Evolutionary conservation across 805 yeast genomes (phyloP), one percentile per base, ranked within the genome.

Genomic region (Kodamaea kaohsiungensis): DNA sequence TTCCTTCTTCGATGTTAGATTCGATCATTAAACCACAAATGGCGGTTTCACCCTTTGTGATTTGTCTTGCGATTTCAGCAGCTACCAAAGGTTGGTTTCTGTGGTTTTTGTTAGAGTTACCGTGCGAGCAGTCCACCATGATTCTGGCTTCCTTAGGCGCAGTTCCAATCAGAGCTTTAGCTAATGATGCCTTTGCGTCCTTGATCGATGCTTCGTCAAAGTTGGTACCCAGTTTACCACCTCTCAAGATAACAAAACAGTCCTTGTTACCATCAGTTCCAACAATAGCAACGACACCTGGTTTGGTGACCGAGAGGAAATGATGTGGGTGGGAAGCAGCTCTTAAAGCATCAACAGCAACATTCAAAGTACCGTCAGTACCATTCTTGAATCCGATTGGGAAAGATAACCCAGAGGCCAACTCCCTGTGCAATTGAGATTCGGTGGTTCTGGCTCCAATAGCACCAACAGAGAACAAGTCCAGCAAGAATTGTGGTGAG

Each of bases 371-470:
- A 67, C 99, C 99, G 71, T 95, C 98, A 42, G 99, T 93, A 67
- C 98, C 98, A 68, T 93, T 93, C 71, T 93, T 93, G 87, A 93
- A 93, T 52, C 99, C 99, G 56, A 93, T 91, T 43, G 99, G 99
- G 91, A 95, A 93, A 2, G 97, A 89, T 47, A 95, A 78, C 33
- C 98, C 99, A 0, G 98, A 91, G 2, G 98, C 97, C 62, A 93
- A 82, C 73, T 93, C 99, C 72, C 99, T 87, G 73, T 93, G 99
- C 52, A 93, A 83, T 78, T 93, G 99, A 40, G 97, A 91, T 78
- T 93, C 99, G 40, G 99, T 93, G 46, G 99, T 93, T 80, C 99
- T 88, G 40, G 99, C 99, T 65, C 99, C 99, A 70, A 93, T 92
- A 48, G 99, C 99, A 66, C 99, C 99, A 52, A 95, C 84, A 22